phyloP scores from a whole-genome alignment of 2,329 filamentous ascomycete genomes.

The Pseudopyrenochaeta lycopersici region DNA sequence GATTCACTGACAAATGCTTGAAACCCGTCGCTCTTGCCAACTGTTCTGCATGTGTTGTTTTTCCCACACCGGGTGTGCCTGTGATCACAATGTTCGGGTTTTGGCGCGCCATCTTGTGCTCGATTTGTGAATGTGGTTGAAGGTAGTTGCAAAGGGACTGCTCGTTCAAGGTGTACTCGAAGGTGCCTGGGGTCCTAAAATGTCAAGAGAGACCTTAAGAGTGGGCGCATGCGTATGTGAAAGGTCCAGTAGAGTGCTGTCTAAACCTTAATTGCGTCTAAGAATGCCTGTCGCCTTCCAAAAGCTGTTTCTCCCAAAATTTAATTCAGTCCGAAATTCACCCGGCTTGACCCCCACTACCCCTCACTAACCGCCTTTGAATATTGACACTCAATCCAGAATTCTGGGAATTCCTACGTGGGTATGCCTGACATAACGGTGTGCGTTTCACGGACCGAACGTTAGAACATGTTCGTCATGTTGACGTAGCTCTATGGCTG shows the following conservation, averaged over 20 bases:
- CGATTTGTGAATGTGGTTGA: background rate
- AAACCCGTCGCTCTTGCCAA: conserved; percentile 79
- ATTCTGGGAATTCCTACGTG: background rate
- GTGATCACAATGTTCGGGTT: conserved; percentile 92
- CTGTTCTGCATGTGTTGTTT: conserved; percentile 89
- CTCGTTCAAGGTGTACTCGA: background rate
- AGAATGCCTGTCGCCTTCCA: conserved; percentile 5
- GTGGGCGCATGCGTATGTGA: background rate
- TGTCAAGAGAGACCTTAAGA: background rate
- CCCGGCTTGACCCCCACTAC: conserved; percentile 22
- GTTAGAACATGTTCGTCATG: too few relatives aligned
- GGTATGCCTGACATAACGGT: background rate
- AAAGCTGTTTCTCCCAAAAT: conserved; percentile 20
- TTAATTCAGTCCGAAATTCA: conserved; percentile 17
- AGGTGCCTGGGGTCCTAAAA: too few relatives aligned
- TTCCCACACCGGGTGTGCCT: conserved; percentile 94
- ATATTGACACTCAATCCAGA: background rate
- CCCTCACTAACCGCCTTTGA: conserved; percentile 20
- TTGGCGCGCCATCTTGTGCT: conserved; percentile 48
- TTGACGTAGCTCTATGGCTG: too few relatives aligned
- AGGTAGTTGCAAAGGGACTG: background rate
- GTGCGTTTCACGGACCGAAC: background rate
- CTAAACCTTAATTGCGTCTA: conserved; percentile 1
- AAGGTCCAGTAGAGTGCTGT: background rate
- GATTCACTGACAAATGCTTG: conserved; percentile 86